Evolutionary conservation across 371 early-diverging fungal species (phyloP), one percentile per base, ranked within the genome.

Genomic region (Apophysomyces elegans): DNA sequence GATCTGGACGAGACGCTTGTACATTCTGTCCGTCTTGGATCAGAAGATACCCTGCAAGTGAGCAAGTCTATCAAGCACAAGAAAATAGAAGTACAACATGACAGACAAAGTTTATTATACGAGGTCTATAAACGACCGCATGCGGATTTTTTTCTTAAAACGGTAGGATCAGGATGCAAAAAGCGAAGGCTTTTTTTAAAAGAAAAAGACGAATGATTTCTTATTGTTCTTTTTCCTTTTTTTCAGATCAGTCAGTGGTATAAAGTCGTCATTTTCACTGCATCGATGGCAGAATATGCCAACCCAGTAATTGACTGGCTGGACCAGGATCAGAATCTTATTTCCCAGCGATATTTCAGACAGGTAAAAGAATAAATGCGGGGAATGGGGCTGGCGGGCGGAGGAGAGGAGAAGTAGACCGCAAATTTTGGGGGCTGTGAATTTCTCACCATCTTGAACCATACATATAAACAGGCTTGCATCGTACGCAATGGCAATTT

Each of bases 1-100:
- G 99, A 99, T 81, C 82, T 99, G 59, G 99, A 99, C 70, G 97
- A 98, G 77, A 98, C 99, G 0, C 84, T 99, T 56, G 94, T 99
- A 26, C 98, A 98, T 79, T 94, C 97, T 26, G 77, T 79, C 43
- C 69, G 80, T 36, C 66, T 79, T 37, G 80, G 80, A 2, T 69
- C 73, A 14, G 64, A 64, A 59, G 68, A 65, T 32, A 56, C 71
- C 37, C 35, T 56, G 35, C 63, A 68, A 7, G 72, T 79, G 18
- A 76, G 73, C 59, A 58, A 73, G 16, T 74, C 77, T 1, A 68
- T 79, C 38, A 70, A 71, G 32, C 67, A 68, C 26, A 79, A 79
- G 39, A 74, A 71, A 46, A 91, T 98, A 56, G 98, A 98, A 77
- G 97, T 98, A 13, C 79, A 92, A 39, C 88, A 95, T 39, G 96